These are phyloP conservation scores for Aspergillus arachidicola DNA, from an alignment of 2,329 filamentous ascomycete genomes.

Conservation along the genomic window DNA sequence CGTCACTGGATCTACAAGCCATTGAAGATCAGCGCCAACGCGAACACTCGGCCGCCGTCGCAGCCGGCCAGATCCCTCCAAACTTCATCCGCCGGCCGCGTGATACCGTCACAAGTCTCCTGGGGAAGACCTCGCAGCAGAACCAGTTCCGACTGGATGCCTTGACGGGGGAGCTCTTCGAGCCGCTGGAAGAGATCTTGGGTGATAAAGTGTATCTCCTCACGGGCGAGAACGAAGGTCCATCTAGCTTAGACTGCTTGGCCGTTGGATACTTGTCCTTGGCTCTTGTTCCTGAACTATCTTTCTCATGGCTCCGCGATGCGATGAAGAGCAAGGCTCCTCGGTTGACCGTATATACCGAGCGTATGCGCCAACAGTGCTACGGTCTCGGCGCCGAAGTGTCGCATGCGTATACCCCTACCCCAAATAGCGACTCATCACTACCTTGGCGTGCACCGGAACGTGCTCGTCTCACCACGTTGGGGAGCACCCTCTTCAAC, in stretches of 20 bases:
- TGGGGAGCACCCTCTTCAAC: constrained; percentile 39
- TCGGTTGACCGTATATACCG: constrained; percentile 48
- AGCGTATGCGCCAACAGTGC: constrained; percentile 39
- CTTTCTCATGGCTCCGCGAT: constrained; percentile 64
- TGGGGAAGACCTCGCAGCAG: constrained; percentile 69
- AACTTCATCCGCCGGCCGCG: constrained; percentile 59
- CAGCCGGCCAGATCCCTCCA: constrained; percentile 43
- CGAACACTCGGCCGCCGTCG: constrained; percentile 42
- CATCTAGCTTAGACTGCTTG: constrained; percentile 74
- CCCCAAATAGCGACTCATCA: constrained; percentile 26
- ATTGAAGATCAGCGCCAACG: constrained; percentile 43
- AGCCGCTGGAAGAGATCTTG: constrained; percentile 68
- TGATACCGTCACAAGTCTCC: constrained; percentile 62
- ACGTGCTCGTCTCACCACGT: constrained; percentile 32
- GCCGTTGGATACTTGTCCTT: constrained; percentile 78
- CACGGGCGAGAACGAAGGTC: constrained; percentile 43
- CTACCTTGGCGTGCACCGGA: constrained; percentile 42
- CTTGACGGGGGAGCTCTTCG: constrained; percentile 70
- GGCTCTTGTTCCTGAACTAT: constrained; percentile 65
- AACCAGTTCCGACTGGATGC: constrained; percentile 76
- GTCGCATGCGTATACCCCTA: constrained; percentile 23
- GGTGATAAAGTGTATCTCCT: constrained; percentile 61
- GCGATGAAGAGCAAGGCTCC: constrained; percentile 56
- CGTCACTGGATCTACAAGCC: constrained; percentile 65
- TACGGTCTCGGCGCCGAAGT: constrained; percentile 37